Evolutionary conservation across 2,329 filamentous ascomycete species (phyloP).

Genomic region (Penicillium sclerotigenum): DNA sequence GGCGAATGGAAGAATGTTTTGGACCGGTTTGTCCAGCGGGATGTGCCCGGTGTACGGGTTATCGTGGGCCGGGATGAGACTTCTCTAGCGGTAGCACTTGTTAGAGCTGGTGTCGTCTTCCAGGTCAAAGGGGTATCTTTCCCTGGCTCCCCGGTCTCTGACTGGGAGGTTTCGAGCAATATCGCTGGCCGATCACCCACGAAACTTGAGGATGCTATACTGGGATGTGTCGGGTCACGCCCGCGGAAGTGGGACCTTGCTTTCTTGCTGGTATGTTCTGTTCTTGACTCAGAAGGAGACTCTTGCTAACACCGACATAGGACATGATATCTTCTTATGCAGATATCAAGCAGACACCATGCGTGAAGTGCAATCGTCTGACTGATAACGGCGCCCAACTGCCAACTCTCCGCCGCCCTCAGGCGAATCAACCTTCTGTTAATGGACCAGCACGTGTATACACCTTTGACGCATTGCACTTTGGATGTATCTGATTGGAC

Average conservation of each 20-base stretch:
- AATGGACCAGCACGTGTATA: constrained; percentile 18
- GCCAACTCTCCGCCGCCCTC: constrained; percentile 36
- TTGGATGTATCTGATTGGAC: constrained; percentile 25
- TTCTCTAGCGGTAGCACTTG: constrained; percentile 30
- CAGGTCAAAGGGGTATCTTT: constrained; percentile 28
- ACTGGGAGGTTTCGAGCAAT: constrained; percentile 37
- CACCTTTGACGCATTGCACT: constrained; percentile 38
- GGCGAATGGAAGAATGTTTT: constrained; percentile 35
- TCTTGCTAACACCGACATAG: constrained; percentile 23
- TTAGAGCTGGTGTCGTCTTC: constrained; percentile 36
- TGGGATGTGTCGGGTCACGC: constrained; percentile 36
- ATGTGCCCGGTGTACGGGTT: constrained; percentile 31
- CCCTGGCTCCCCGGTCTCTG: constrained; percentile 18
- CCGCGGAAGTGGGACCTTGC: constrained; percentile 39
- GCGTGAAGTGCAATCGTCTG: constrained; percentile 39
- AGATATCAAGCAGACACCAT: constrained; percentile 40
- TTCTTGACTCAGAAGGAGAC: neutral
- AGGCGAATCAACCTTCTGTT: constrained; percentile 14
- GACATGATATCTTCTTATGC: constrained; percentile 44
- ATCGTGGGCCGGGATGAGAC: constrained; percentile 22
- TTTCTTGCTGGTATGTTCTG: constrained; percentile 37
- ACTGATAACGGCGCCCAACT: constrained; percentile 40
- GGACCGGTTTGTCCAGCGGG: constrained; percentile 29
- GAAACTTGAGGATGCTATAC: constrained; percentile 36
- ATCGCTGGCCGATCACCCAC: constrained; percentile 24